phyloP scores from a whole-genome alignment of 768 basidiomycete genomes.

The Omphalotus guepiniiformis region DNA sequence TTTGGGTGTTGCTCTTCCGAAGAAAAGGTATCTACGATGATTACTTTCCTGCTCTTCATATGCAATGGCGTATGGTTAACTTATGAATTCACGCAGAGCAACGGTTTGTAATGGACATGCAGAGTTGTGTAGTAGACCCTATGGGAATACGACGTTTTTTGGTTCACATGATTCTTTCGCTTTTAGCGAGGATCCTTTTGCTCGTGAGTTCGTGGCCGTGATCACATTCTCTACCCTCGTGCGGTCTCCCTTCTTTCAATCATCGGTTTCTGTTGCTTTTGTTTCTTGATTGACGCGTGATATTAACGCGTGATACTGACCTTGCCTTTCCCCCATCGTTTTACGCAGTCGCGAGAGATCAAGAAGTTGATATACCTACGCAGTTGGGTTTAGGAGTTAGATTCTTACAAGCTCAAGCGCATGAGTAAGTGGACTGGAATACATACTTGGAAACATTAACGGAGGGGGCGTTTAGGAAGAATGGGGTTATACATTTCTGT shows the following conservation, averaged over 20 bases:
- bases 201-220: too few relatives aligned
- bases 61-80: neutral
- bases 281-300: too few relatives aligned
- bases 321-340: neutral
- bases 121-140: constrained; percentile 54
- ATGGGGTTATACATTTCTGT: constrained; percentile 57
- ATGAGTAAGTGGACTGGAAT: constrained; percentile 36
- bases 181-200: constrained; percentile 41
- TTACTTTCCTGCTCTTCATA: neutral
- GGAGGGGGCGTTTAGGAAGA: constrained; percentile 20
- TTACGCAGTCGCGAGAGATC: constrained; percentile 35
- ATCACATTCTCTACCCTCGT: too few relatives aligned
- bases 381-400: constrained; percentile 52
- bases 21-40: neutral
- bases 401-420: constrained; percentile 57
- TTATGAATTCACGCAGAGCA: constrained; percentile 27
- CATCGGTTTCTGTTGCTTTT: too few relatives aligned
- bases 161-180: constrained; percentile 57
- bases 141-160: constrained; percentile 47
- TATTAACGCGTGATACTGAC: constrained; percentile 7
- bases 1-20: neutral
- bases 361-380: constrained; percentile 44
- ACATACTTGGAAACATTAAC: neutral
- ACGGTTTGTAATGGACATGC: constrained; percentile 62
- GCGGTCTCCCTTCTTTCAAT: too few relatives aligned